These are phyloP conservation scores for Centella asiatica DNA, from an alignment of 129 eudicot genomes.

Conservation along the genomic window DNA sequence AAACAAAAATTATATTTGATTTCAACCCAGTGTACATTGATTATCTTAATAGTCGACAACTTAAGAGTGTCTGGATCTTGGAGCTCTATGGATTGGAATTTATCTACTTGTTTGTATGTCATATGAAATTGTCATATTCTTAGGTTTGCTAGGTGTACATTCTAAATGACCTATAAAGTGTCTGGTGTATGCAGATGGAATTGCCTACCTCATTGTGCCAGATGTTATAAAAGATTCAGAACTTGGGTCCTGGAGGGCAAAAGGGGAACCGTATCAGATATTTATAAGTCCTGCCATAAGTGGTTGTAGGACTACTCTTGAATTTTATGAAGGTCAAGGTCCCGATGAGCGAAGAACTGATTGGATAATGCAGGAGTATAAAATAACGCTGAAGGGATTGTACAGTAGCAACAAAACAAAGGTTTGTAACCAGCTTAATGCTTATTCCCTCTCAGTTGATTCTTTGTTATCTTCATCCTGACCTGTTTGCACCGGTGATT, in stretches of 20 bases:
- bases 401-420: slow-evolving; percentile 15
- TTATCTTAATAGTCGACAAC: too few relatives aligned
- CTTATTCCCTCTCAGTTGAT: not conserved
- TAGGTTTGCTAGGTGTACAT: not conserved
- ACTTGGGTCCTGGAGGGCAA: slow-evolving; percentile 54
- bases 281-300: slow-evolving; percentile 31
- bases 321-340: slow-evolving; percentile 39
- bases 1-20: too few relatives aligned
- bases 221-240: slow-evolving; percentile 28
- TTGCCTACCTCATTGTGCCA: slow-evolving; percentile 39
- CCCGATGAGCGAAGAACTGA: slow-evolving; percentile 39
- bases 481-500: slow-evolving; percentile 35
- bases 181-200: slow-evolving; percentile 28
- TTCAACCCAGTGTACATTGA: too few relatives aligned
- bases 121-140: not conserved
- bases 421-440: slow-evolving; percentile 25
- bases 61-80: too few relatives aligned
- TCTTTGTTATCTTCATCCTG: slow-evolving; percentile 21
- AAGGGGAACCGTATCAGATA: slow-evolving; percentile 44
- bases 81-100: too few relatives aligned
- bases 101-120: too few relatives aligned
- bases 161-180: slow-evolving; percentile 6
- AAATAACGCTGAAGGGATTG: slow-evolving; percentile 25
- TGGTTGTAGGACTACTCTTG: slow-evolving; percentile 75
- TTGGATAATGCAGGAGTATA: slow-evolving; percentile 75